Percentiles rank a stretch among this genome's conserved stretches.
Evolutionary conservation across 768 basidiomycete species (phyloP).

Genomic region (Panaeolus papilionaceus): DNA sequence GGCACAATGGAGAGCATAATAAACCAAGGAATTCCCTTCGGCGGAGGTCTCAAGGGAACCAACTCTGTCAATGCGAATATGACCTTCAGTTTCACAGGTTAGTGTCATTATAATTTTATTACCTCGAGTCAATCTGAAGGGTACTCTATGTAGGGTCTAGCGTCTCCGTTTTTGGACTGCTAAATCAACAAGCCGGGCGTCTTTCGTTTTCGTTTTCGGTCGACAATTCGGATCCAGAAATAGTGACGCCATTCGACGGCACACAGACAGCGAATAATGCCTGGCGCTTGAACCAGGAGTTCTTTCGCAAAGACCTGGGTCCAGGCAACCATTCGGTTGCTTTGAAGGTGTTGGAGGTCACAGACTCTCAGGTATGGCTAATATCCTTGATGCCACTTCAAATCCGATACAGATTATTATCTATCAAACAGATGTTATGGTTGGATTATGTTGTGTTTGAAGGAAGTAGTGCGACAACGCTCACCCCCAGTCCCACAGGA

Average conservation of each 20-base stretch:
- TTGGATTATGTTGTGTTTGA: constrained; percentile 26
- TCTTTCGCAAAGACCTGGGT: constrained; percentile 24
- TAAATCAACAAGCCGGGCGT: constrained; percentile 25
- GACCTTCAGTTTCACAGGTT: constrained; percentile 22
- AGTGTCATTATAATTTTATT: background rate
- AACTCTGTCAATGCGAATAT: constrained; percentile 18
- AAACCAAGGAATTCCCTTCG: constrained; percentile 17
- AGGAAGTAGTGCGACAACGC: constrained; percentile 19
- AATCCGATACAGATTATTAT: background rate
- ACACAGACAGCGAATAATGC: constrained; percentile 20
- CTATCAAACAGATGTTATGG: constrained; percentile 20
- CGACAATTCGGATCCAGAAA: constrained; percentile 18
- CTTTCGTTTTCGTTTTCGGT: constrained; percentile 25
- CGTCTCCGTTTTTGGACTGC: constrained; percentile 26
- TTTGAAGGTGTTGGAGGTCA: constrained; percentile 18
- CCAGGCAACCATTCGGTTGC: constrained; percentile 25
- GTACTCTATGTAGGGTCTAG: constrained; percentile 20
- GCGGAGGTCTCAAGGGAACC: constrained; percentile 18
- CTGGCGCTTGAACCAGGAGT: constrained; percentile 24
- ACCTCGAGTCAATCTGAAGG: background rate
- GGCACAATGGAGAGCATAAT: constrained; percentile 15
- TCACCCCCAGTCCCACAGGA: background rate
- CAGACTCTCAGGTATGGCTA: constrained; percentile 23
- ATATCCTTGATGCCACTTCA: background rate
- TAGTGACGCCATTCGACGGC: constrained; percentile 21